Evolutionary conservation across 108 stramenopile species (phyloP), one percentile per base, ranked within the genome.

Genomic region (Discostella pseudostelligera): DNA sequence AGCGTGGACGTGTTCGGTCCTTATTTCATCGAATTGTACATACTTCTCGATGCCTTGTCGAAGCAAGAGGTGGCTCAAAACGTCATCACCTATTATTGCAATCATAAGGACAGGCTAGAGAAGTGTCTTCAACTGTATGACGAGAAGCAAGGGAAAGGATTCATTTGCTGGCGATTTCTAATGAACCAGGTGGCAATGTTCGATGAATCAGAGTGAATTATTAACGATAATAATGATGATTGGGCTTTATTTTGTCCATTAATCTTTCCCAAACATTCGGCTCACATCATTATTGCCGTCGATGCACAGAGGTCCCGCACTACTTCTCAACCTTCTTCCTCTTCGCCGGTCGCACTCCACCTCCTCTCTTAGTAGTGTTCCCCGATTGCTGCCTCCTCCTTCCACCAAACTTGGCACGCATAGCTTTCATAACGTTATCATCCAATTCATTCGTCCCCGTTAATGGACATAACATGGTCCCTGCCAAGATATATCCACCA

Each of bases 401-500:
- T 24, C 84, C 81, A 3, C 86, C 86, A 0, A 87, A 56, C 56
- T 71, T 56, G 19, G 59, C 68, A 20, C 81, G 65, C 46, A 90
- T 72, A 55, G 83, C 83, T 43, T 82, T 76, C 26, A 86, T 17
- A 8, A 79, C 54, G 13, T 65, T 59, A 9, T 83, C 87, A 61
- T 88, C 86, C 60, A 93, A 47, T 55, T 90, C 92, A 69, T 93
- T 87, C 28, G 77, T 75, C 16, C 92, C 92, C 36, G 78, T 79
- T n/a, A 68, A 62, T 2, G 87, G 87, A 74, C 85, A 82, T 10
- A 93, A 66, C 75, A 92, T 96, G 37, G 85, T 83, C 19, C 95
- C 95, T 3, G 86, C 87, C 22, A 96, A 61, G 16, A 96, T 60
- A 64, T 87, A 96, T 12, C 95, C 92, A 7, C 95, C 92, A 72